Evolutionary conservation across 164 flowering plant species (phyloP).

Genomic region (Euptelea pleiosperma): DNA sequence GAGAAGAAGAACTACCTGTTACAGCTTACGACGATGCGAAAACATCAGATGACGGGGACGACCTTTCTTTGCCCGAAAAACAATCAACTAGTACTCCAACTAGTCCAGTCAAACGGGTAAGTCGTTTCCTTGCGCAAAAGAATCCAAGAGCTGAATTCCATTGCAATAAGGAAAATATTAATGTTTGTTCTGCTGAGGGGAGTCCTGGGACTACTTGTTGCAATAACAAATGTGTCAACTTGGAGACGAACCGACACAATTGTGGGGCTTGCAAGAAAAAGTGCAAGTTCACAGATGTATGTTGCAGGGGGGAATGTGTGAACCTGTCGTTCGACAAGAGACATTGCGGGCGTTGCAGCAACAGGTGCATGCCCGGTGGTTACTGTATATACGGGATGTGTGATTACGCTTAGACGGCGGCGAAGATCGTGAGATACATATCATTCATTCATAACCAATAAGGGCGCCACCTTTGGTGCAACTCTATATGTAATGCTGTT

Average conservation of each 20-base stretch:
- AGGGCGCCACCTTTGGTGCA: too few species aligned
- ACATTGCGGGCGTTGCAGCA: conserved; percentile 54
- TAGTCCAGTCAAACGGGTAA: conserved; percentile 28
- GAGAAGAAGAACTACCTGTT: background rate
- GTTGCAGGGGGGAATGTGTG: conserved; percentile 64
- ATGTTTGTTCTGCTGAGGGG: conserved; percentile 19
- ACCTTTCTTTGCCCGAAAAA: background rate
- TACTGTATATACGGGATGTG: conserved; percentile 21
- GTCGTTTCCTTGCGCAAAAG: conserved; percentile 44
- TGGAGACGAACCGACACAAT: conserved; percentile 30
- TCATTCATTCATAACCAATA: too few species aligned
- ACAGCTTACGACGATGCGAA: background rate
- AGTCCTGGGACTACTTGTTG: conserved; percentile 38
- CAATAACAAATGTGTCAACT: conserved; percentile 54
- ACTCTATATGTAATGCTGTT: too few species aligned
- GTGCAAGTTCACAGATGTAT: conserved; percentile 44
- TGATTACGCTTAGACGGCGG: conserved; percentile 23
- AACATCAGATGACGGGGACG: background rate
- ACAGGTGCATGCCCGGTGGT: conserved; percentile 33
- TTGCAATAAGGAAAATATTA: conserved; percentile 44
- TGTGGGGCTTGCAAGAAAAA: conserved; percentile 62
- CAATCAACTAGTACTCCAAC: too few species aligned
- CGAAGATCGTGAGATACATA: too few species aligned
- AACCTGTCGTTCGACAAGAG: conserved; percentile 39
- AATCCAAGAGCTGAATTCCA: conserved; percentile 41